Base-by-base conservation (phyloP, 179 eudicot genomes). In the Camellia oleifera region DNA sequence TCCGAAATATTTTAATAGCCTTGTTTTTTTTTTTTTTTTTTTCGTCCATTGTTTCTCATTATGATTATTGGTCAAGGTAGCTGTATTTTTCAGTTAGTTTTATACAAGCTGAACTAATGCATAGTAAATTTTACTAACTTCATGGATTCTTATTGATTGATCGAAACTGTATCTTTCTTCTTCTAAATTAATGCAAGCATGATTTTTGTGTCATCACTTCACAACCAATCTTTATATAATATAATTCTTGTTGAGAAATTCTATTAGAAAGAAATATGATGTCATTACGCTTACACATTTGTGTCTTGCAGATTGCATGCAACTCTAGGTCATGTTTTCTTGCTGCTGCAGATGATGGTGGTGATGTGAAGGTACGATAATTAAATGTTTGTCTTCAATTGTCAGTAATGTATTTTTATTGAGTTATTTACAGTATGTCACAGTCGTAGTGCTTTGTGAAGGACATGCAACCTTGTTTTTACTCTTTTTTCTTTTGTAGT, bases 261-360 rank as follows among this genome's bases (percentile, higher is more conserved):
- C 13, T 64, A 64, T 10, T 23, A 52, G 18, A 64, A 58, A 56
- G 44, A 81, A 62, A 32, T 56, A 8, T 77, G 69, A 56, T 65
- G 4, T 11, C 65, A 26, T 45, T 42, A 50, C 72, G 69, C 45
- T 45, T 42, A 50, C 72, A 65, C 45, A 70, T 78, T 52, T 82
- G 71, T 73, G 69, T 23, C 42, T 48, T 86, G 80, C 87, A 95
- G 98, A 82, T 95, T 77, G 83, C 90, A 66, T 95, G 95, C 90
- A 90, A 90, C 87, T 83, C 89, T 50, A 94, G 87, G 86, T 92
- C 99, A 68, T 83, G 94, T 53, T 95, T 93, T 81, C 89, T 95
- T 78, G 99, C 98, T 86, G 93, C 97, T 53, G 93, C 98, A 77
- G 99, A 95, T 87, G 99, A 95, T 81, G 84, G 90, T 78, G 99